Percentiles rank a stretch among this genome's conserved stretches.
These are phyloP conservation scores for Colletotrichum abscissum DNA, from an alignment of 2,329 filamentous ascomycete species.

Conservation along the genomic window DNA sequence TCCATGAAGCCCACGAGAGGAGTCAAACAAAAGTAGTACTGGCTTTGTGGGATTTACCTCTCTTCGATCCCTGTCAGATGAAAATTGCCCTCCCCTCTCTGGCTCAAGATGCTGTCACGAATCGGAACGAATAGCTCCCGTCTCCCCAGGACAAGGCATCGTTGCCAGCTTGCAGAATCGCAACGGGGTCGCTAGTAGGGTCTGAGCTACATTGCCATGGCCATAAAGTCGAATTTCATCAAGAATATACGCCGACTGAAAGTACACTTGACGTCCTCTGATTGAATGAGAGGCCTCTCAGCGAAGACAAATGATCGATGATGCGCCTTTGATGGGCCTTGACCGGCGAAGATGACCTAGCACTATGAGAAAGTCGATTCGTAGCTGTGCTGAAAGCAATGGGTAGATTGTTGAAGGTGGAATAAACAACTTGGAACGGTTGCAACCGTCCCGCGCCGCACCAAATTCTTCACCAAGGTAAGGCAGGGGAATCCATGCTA, in stretches of 20 bases:
- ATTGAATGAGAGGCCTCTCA: too few species aligned
- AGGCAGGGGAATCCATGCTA: slow-evolving; percentile 30
- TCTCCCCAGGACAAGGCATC: slow-evolving; percentile 22
- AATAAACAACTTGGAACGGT: slow-evolving; percentile 13
- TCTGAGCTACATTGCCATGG: neutral
- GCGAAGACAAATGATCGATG: too few species aligned
- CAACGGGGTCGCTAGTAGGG: neutral
- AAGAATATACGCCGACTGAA: neutral
- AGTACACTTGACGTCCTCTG: too few species aligned
- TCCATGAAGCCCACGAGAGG: neutral
- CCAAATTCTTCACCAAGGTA: slow-evolving; percentile 13
- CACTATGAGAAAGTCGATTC: neutral
- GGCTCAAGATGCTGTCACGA: neutral
- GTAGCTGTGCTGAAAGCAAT: neutral
- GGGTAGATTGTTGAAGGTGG: neutral
- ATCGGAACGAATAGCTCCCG: slow-evolving; percentile 13
- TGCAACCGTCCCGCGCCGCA: neutral
- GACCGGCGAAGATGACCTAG: too few species aligned
- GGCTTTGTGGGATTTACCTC: neutral
- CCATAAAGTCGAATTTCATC: slow-evolving; percentile 1
- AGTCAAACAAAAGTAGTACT: neutral
- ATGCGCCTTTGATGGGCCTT: neutral
- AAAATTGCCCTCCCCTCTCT: slow-evolving; percentile 15
- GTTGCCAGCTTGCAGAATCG: slow-evolving; percentile 4
- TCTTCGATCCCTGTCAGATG: neutral